phyloP scores from a whole-genome alignment of 768 basidiomycete genomes.

The Pleurotus salmoneostramineus region DNA sequence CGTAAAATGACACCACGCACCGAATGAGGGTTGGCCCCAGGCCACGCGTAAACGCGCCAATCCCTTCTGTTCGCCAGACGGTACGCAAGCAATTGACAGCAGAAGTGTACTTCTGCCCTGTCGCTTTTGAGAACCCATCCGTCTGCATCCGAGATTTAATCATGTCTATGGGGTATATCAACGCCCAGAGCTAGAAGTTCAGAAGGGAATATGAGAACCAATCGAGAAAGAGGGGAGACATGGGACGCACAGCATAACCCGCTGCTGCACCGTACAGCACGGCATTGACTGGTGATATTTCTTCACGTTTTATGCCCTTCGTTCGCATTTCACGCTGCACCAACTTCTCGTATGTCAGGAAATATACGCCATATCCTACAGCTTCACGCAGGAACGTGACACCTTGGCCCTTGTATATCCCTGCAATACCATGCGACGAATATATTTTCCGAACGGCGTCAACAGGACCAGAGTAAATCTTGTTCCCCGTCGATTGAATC shows the following conservation, averaged over 20 bases:
- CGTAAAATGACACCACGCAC: slow-evolving; percentile 33
- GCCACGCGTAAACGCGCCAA: slow-evolving; percentile 87
- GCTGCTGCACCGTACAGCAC: slow-evolving; percentile 88
- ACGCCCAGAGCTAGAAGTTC: slow-evolving; percentile 67
- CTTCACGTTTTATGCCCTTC: slow-evolving; percentile 67
- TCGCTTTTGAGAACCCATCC: slow-evolving; percentile 74
- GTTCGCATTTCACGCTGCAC: slow-evolving; percentile 81
- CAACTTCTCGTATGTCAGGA: slow-evolving; percentile 89
- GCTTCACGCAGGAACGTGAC: slow-evolving; percentile 86
- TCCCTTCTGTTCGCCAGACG: slow-evolving; percentile 81
- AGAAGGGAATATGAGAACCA: slow-evolving; percentile 7
- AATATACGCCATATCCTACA: slow-evolving; percentile 82
- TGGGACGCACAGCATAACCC: slow-evolving; percentile 75
- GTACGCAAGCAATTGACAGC: slow-evolving; percentile 80
- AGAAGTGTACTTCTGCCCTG: slow-evolving; percentile 79
- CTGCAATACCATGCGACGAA: slow-evolving; percentile 67
- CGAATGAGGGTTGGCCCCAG: slow-evolving; percentile 88
- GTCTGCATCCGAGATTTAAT: slow-evolving; percentile 97
- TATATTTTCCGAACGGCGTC: slow-evolving; percentile 89
- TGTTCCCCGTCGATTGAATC: slow-evolving; percentile 80
- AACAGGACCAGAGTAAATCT: slow-evolving; percentile 75
- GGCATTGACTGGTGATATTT: slow-evolving; percentile 74
- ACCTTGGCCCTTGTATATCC: slow-evolving; percentile 90
- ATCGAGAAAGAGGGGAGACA: slow-evolving; percentile 1
- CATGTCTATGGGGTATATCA: slow-evolving; percentile 95